Conservation (phyloP, 768 basidiomycete genomes). For the Rhodosporidiobolus sp. region DNA sequence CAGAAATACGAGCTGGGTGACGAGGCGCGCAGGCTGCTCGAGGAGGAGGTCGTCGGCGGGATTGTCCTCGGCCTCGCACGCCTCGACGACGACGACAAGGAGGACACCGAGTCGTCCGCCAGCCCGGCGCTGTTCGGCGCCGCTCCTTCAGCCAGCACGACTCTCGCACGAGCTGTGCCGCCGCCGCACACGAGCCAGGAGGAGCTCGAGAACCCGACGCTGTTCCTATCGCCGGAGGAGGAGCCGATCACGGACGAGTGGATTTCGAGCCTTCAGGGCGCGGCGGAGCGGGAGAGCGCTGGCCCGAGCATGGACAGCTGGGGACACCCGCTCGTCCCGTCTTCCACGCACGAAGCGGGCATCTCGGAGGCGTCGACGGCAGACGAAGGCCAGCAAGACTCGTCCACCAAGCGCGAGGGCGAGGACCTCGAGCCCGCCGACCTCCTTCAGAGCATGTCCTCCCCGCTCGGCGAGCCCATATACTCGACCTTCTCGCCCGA, state of each 20-base stretch:
- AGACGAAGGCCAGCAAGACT: neutral
- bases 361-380: too few relatives aligned
- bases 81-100: constrained; percentile 55
- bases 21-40: constrained; percentile 63
- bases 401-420: neutral
- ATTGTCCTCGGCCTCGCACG: constrained; percentile 86
- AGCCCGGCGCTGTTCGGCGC: neutral
- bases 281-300: neutral
- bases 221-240: constrained; percentile 31
- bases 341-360: too few relatives aligned
- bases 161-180: neutral
- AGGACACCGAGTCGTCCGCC: constrained; percentile 45
- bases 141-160: neutral
- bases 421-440: neutral
- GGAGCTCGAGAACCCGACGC: constrained; percentile 6
- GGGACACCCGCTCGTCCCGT: constrained; percentile 4
- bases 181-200: neutral
- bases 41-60: constrained; percentile 75
- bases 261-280: neutral
- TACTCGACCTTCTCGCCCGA: constrained; percentile 34
- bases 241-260: constrained; percentile 21
- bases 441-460: constrained; percentile 23
- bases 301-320: neutral
- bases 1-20: constrained; percentile 41
- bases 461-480: constrained; percentile 17